Conservation (phyloP, 441 rosid genomes). For the Mallotus repandus region DNA sequence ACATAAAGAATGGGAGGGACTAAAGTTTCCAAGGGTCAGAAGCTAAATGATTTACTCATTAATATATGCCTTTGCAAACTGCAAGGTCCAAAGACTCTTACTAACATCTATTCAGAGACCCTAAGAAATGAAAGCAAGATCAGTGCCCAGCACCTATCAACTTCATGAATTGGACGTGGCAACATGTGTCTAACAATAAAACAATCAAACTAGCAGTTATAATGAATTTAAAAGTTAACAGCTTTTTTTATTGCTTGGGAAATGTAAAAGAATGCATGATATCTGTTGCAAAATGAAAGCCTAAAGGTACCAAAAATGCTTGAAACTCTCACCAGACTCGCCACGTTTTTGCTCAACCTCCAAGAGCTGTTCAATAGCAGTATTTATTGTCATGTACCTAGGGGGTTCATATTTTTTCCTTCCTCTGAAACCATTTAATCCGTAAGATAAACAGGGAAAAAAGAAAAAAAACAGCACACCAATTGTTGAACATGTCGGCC, state of each 20-base stretch:
- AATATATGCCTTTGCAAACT: too few species aligned
- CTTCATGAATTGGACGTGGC: background rate
- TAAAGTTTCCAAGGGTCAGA: too few species aligned
- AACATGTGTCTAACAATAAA: background rate
- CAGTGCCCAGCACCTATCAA: too few species aligned
- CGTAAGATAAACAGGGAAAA: background rate
- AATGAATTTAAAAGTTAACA: background rate
- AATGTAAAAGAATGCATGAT: background rate
- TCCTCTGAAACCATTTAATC: slow-evolving; percentile 48
- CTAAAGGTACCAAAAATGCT: too few species aligned
- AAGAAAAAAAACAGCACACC: slow-evolving; percentile 2
- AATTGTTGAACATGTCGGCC: background rate
- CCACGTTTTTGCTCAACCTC: slow-evolving; percentile 67
- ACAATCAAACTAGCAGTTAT: background rate
- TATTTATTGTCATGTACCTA: slow-evolving; percentile 77
- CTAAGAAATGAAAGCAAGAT: too few species aligned
- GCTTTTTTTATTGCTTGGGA: background rate
- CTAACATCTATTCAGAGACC: too few species aligned
- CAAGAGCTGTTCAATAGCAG: slow-evolving; percentile 82
- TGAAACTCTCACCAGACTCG: slow-evolving; percentile 47
- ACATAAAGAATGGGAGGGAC: too few species aligned
- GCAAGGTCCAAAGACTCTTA: too few species aligned
- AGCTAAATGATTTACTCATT: too few species aligned
- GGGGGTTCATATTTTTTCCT: slow-evolving; percentile 84
- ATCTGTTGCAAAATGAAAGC: too few species aligned